Evolutionary conservation across 169 alveolate species (phyloP), one percentile per base, ranked within the genome.

Genomic region (Theileria orientalis): DNA sequence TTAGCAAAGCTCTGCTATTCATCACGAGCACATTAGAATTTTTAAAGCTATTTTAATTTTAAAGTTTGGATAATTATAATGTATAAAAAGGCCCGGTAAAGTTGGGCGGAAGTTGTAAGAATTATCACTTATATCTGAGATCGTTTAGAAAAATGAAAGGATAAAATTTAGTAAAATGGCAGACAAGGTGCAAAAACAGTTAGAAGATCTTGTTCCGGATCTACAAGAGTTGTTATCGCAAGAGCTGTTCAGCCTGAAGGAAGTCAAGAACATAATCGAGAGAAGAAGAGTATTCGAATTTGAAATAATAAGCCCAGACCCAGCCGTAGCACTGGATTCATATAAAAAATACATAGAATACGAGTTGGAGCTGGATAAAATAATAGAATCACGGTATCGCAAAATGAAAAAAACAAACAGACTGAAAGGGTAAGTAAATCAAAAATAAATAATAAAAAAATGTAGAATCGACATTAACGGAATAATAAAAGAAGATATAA

Each of bases 191-290:
- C 88, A 80, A 57, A 76, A 73, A 62, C 73, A 64, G 73, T 73
- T 80, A 40, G 88, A 80, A 64, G 88, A 66, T 72, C 57, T 71
- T 70, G 88, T 64, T 57, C 84, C 84, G 35, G 88, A 80, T 57
- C 76, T 80, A 61, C 76, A 62, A 37, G 60, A 41, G 60, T 49
- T 80, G 29, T 13, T 33, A 47, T 52, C 25, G 29, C 68, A 56
- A 14, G 59, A 80, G 61, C 37, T 80, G 14, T 72, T 72, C 59
- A 72, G 52, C 9, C 54, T 49, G 3, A 41, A 3, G 13, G 88
- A 80, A 29, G 47, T 72, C 2, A 52, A 70, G n/a, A 64, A 68
- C 19, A 72, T 80, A 5, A 63, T 73, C 19, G 44, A 70, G 32
- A 42, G 61, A 14, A 8, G 80, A n/a, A 14, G 83, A 0, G 42